Evolutionary conservation across 2,329 filamentous ascomycete genomes (phyloP), one percentile per base, ranked within the genome.

Genomic region (Blastomyces parvus): DNA sequence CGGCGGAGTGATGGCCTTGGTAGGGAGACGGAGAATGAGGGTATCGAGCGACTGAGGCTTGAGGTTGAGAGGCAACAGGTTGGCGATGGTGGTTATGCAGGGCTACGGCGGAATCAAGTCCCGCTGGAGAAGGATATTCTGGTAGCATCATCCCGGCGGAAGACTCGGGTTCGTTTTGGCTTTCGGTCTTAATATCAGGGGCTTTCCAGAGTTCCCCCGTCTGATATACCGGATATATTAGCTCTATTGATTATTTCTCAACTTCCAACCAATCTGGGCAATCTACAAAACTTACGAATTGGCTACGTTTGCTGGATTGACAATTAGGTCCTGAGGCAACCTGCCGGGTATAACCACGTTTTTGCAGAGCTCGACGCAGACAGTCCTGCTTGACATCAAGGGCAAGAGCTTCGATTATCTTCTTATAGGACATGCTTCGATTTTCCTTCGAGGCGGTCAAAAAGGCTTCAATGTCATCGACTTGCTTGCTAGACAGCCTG

Each of bases 311-410:
- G 40, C 25, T 33, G 25, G 38, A 4, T 36, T 19, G 38, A 48
- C 27, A 46, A 44, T 19, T n/a, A 30, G 57, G 40, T 17, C 19
- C 11, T 30, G 57, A 59, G 14, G 40, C 14, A 33, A 36, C 25
- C 27, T 46, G 40, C 22, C 57, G 57, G 2, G 40, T 30, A 59
- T 59, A 59, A 19, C 57, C 57, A 44, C 57, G 57, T 19, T 59
- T 59, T 22, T 46, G 40, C 5, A 59, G 42, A 46, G 57, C 57
- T 36, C 57, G 38, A 27, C 57, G 57, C 17, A 59, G 40, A 22
- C 57, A 59, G 30, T 59, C 57, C 57, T 59, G 57, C 40, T 59
- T 59, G 40, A 59, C 57, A 11, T 46, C 57, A 30, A 59, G 57
- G 40, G n/a, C 42, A 40, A 59, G 38, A n/a, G 25, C 57, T 17